phyloP scores from a whole-genome alignment of 2,329 filamentous ascomycete genomes.

The Aaosphaeria pasadenensis region DNA sequence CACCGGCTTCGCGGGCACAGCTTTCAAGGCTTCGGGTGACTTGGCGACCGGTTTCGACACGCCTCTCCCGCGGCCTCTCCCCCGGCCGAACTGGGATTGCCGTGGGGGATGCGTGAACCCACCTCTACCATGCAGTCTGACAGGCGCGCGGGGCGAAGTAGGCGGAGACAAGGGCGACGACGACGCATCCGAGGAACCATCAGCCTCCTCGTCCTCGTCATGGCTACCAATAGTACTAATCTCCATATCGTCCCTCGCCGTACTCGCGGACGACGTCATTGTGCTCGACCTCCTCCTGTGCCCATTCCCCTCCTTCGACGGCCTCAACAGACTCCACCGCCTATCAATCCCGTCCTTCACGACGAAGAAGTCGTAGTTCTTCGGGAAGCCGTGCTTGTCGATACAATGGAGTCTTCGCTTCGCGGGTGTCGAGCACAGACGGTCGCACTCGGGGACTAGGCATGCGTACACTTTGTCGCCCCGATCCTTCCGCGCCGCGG shows the following conservation, averaged over 20 bases:
- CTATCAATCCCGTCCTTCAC: constrained; percentile 89
- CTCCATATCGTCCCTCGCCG: background rate
- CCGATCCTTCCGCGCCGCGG: constrained; percentile 66
- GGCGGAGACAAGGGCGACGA: background rate
- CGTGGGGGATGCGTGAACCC: constrained; percentile 13
- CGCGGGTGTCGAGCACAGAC: constrained; percentile 76
- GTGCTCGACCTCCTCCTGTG: constrained; percentile 25
- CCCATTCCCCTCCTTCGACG: constrained; percentile 13
- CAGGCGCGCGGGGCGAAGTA: constrained; percentile 7
- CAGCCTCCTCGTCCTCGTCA: constrained; percentile 1
- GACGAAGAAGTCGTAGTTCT: constrained; percentile 53
- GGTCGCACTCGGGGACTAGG: constrained; percentile 84
- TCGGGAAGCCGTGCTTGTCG: constrained; percentile 90
- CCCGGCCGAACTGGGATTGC: constrained; percentile 2
- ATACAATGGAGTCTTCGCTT: constrained; percentile 87
- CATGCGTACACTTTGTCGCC: constrained; percentile 88
- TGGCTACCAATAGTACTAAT: background rate
- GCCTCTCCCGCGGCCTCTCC: constrained; percentile 4
- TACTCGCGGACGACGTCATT: constrained; percentile 11
- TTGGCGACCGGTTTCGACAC: too few relatives aligned
- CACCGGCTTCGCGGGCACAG: background rate
- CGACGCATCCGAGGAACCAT: background rate
- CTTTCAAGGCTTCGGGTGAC: background rate
- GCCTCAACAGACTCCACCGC: constrained; percentile 62
- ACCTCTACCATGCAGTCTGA: constrained; percentile 27